These are phyloP conservation scores for Colletotrichum truncatum DNA, from an alignment of 2,329 filamentous ascomycete species.

Conservation along the genomic window DNA sequence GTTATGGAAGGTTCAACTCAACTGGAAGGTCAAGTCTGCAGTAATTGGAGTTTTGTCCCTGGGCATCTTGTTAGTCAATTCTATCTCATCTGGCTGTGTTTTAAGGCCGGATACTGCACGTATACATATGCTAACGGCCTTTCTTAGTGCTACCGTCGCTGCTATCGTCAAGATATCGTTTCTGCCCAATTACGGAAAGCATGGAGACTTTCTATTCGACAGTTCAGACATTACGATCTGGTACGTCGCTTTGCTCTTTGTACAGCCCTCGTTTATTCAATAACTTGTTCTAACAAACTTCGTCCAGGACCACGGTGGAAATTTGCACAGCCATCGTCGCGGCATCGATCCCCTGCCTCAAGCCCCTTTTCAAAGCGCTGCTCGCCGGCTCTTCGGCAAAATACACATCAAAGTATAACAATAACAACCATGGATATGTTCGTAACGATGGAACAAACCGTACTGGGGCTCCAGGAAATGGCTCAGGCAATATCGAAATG, in stretches of 20 bases:
- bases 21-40: constrained; percentile 36
- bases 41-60: constrained; percentile 37
- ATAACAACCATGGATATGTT: constrained; percentile 2
- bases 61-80: constrained; percentile 35
- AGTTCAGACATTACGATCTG: constrained; percentile 39
- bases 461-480: background rate
- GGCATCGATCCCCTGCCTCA: constrained; percentile 38
- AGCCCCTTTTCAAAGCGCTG: constrained; percentile 36
- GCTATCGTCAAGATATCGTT: constrained; percentile 39
- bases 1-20: constrained; percentile 40
- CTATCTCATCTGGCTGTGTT: no score
- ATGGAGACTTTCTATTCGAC: constrained; percentile 40
- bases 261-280: background rate
- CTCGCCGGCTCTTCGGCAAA: constrained; percentile 16
- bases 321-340: constrained; percentile 39
- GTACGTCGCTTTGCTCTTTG: no score
- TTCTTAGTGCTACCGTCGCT: constrained; percentile 32
- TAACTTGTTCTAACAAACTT: background rate
- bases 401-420: background rate
- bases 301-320: constrained; percentile 37
- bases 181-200: constrained; percentile 34
- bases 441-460: background rate
- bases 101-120: no score
- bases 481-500: constrained; percentile 3
- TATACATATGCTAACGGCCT: background rate